Evolutionary conservation across 2,329 filamentous ascomycete genomes (phyloP).

Genomic region (Endoconidiophora laricicola): DNA sequence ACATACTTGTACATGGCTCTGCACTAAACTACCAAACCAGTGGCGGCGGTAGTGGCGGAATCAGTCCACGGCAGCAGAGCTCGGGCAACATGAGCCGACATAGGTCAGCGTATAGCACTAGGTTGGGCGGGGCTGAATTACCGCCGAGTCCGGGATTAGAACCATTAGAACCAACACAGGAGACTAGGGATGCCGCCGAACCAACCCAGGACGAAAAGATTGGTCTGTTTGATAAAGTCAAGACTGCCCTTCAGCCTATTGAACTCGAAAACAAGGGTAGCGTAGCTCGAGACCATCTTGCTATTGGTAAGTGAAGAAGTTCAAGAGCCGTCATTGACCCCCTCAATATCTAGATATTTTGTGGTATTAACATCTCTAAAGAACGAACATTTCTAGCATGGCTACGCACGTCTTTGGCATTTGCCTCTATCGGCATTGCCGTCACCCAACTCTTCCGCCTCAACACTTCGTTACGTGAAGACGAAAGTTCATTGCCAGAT

Average conservation of each 20-base stretch:
- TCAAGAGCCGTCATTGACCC: not conserved
- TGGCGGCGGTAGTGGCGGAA: not conserved
- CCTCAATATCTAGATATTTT: not conserved
- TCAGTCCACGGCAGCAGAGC: not conserved
- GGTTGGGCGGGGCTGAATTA: not conserved
- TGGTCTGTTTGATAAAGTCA: slow-evolving; percentile 2
- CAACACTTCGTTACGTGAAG: slow-evolving; percentile 43
- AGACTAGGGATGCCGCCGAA: not conserved
- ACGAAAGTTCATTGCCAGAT: slow-evolving; percentile 16
- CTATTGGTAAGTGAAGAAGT: slow-evolving; percentile 40
- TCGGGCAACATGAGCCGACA: not conserved
- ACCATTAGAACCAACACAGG: no score
- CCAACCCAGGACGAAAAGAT: not conserved
- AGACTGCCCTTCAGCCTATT: slow-evolving; percentile 34
- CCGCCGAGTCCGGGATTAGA: not conserved
- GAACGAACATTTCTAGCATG: slow-evolving; percentile 76
- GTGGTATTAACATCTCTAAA: slow-evolving; percentile 19
- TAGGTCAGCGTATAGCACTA: not conserved
- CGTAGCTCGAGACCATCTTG: slow-evolving; percentile 67
- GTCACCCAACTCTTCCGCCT: slow-evolving; percentile 74
- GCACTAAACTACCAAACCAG: slow-evolving; percentile 11
- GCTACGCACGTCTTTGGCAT: slow-evolving; percentile 66
- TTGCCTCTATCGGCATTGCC: slow-evolving; percentile 68
- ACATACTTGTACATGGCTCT: slow-evolving; percentile 4
- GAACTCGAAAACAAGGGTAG: slow-evolving; percentile 77